These are phyloP conservation scores for Tuber aestivum DNA, from an alignment of 495 filamentous ascomycete species.

Conservation along the genomic window DNA sequence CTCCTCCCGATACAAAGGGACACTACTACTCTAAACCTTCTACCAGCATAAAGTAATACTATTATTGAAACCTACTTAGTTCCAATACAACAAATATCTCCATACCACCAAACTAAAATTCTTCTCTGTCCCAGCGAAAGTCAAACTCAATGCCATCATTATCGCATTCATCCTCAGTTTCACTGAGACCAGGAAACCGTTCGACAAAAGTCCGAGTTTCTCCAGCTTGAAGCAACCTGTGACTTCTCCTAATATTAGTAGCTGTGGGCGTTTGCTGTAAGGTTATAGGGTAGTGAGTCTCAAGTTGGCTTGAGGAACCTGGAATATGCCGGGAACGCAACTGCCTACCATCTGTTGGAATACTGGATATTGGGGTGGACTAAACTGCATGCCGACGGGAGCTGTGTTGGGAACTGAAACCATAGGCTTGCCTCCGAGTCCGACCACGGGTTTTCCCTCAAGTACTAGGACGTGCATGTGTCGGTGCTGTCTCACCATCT, in stretches of 20 bases:
- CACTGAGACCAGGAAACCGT: neutral
- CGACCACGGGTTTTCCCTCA: too few species aligned
- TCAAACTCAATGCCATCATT: neutral
- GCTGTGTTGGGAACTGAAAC: too few species aligned
- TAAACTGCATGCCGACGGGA: too few species aligned
- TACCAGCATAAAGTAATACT: neutral
- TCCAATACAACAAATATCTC: neutral
- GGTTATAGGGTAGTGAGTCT: too few species aligned
- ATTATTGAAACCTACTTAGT: neutral
- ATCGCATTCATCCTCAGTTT: neutral
- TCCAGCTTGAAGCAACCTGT: neutral
- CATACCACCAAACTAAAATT: neutral
- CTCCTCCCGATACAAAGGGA: neutral
- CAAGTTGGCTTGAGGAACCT: too few species aligned
- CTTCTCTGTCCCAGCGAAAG: neutral
- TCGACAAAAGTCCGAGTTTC: neutral
- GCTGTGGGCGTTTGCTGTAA: too few species aligned
- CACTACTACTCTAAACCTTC: neutral
- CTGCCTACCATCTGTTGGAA: too few species aligned
- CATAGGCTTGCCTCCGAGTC: too few species aligned
- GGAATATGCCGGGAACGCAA: too few species aligned
- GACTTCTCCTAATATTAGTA: neutral
- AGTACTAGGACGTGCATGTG: too few species aligned
- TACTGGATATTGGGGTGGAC: too few species aligned
- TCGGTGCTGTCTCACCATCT: too few species aligned